Evolutionary conservation across 805 yeast species (phyloP).

Genomic region (Candida berthetii): DNA sequence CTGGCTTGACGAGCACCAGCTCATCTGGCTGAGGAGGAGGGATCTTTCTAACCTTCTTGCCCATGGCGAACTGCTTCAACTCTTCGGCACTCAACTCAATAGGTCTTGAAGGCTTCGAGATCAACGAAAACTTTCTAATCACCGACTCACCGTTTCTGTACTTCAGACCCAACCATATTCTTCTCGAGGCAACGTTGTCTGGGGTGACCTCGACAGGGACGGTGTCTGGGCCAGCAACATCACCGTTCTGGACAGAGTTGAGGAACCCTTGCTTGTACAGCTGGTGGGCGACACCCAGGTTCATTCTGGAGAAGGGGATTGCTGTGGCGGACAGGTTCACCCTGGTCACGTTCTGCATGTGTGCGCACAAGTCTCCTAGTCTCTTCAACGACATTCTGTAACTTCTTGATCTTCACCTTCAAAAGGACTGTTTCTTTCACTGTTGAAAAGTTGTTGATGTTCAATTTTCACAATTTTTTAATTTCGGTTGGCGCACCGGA

Average conservation of each 20-base stretch:
- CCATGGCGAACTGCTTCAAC: conserved; percentile 67
- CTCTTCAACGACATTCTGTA: conserved; percentile 75
- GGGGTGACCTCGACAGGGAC: conserved; percentile 73
- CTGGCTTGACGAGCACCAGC: conserved; percentile 58
- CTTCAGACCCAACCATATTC: conserved; percentile 89
- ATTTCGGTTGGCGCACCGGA: too few relatives aligned
- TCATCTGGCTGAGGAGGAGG: conserved; percentile 88
- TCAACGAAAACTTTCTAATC: conserved; percentile 59
- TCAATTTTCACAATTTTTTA: too few relatives aligned
- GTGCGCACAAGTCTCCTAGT: conserved; percentile 81
- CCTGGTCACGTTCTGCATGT: conserved; percentile 79
- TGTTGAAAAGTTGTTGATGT: too few relatives aligned
- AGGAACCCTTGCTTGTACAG: conserved; percentile 89
- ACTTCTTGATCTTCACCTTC: too few relatives aligned
- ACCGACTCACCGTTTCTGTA: conserved; percentile 80
- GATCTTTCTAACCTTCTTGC: conserved; percentile 67
- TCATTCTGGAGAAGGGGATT: conserved; percentile 77
- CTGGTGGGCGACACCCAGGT: conserved; percentile 77
- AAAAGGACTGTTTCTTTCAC: too few relatives aligned
- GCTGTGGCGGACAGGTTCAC: conserved; percentile 70
- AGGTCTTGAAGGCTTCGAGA: conserved; percentile 81
- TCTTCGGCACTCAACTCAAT: conserved; percentile 60
- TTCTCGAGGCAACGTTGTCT: conserved; percentile 78
- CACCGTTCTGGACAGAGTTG: conserved; percentile 79
- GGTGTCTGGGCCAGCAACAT: conserved; percentile 76